Base-by-base conservation (phyloP, 164 flowering plant species). In the Piper longum region DNA sequence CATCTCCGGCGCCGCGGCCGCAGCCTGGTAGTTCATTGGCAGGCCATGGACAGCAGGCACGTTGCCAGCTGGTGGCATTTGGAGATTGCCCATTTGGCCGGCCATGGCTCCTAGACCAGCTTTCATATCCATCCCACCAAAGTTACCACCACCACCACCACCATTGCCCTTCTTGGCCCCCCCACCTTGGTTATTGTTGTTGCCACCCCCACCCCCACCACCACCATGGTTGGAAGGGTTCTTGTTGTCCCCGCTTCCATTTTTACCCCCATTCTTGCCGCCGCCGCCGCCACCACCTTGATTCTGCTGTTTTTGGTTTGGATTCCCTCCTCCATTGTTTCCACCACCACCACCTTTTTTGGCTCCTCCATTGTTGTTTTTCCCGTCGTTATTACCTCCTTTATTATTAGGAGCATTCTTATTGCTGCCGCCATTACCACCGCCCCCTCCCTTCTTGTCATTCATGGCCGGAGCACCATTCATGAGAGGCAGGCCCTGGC, bases 1-100 rank as follows among this genome's bases (percentile, higher is more conserved):
- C 4, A 57, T 54, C 42, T 81, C 89, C 8, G 91, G 48, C 42
- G 80, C 87, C 8, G 89, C 86, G 5, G 76, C 81, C 0, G 82
- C 79, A 0, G 89, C 87, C 43, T 68, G 86, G 66, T 72, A 81
- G 68, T 64, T 71, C 79, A 78, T 73, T 6, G 96, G 96, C 0
- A 88, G 70, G 44, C 95, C 97, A 69, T 86, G 93, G 1, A 85
- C 86, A 0, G 96, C 88, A 5, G 88, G 79, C 43, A 81, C 67
- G 16, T 75, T 71, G n/a, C 82, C 81, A 81, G 80, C 77, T 58
- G 71, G 85, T 56, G 74, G 72, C 80, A 79, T 76, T 5, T 74
- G 79, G 66, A 72, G 56, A 64, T 63, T 63, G 7, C 82, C 82
- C 83, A 26, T 26, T 26, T 26, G 36, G 36, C 36, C 36, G 36